Evolutionary conservation across 371 early-diverging fungal genomes (phyloP).

Genomic region (Mortierella sp.): DNA sequence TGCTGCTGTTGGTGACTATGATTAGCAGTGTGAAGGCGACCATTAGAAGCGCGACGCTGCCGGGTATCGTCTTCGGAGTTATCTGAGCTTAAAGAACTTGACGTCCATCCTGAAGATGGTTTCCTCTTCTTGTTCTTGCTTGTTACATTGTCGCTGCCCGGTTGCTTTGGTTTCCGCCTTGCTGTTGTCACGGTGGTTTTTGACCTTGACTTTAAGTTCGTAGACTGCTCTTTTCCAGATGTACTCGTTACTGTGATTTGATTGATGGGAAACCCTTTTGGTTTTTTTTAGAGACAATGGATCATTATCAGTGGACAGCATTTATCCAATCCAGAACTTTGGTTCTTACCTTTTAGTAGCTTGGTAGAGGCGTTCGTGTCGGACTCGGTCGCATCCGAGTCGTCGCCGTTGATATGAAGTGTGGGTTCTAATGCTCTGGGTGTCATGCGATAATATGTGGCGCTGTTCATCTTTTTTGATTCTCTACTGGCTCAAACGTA

Average conservation of each 20-base stretch:
- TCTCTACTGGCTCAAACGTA: conserved; percentile 55
- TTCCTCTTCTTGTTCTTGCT: conserved; percentile 14
- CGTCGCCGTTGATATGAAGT: conserved; percentile 9
- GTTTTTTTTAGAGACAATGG: background rate
- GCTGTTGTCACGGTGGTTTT: conserved; percentile 3
- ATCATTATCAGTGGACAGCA: background rate
- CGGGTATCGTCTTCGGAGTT: conserved; percentile 45
- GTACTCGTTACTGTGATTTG: background rate
- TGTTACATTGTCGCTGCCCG: background rate
- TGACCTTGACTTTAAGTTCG: background rate
- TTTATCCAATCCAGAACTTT: background rate
- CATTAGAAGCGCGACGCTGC: background rate
- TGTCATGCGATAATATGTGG: conserved; percentile 55
- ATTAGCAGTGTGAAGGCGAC: conserved; percentile 3
- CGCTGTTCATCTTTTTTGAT: conserved; percentile 39
- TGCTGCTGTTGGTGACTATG: conserved; percentile 1
- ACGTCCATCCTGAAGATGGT: conserved; percentile 25
- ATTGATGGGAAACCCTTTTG: background rate
- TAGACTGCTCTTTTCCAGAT: background rate
- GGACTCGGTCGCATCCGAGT: conserved; percentile 26
- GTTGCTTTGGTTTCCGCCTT: conserved; percentile 9
- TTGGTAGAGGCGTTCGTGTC: conserved; percentile 4
- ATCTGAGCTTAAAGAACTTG: conserved; percentile 46
- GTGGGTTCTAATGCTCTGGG: conserved; percentile 26
- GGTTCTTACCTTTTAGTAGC: conserved; percentile 5